Evolutionary conservation across 2,329 filamentous ascomycete genomes (phyloP).

Genomic region (Alternaria sp.): DNA sequence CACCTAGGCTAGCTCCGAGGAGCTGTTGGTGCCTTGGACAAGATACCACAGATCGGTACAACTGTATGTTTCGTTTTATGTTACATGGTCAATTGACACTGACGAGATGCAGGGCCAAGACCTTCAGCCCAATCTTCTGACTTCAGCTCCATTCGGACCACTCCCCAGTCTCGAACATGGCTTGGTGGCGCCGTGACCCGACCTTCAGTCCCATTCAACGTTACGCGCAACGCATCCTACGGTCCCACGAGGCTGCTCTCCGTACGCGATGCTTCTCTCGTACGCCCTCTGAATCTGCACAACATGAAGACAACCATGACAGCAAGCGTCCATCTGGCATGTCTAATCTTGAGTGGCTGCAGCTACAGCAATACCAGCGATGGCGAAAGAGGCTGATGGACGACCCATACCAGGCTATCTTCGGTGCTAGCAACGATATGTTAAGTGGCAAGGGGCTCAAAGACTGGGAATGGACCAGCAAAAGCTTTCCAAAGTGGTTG

Average conservation of each 20-base stretch:
- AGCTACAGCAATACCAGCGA: constrained; percentile 36
- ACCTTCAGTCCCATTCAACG: constrained; percentile 35
- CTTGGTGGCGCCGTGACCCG: constrained; percentile 44
- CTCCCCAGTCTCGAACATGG: constrained; percentile 20
- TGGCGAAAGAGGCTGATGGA: constrained; percentile 46
- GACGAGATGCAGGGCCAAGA: background rate
- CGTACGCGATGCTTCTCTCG: constrained; percentile 42
- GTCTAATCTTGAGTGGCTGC: constrained; percentile 43
- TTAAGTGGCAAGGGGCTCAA: constrained; percentile 41
- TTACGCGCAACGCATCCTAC: constrained; percentile 31
- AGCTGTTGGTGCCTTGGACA: constrained; percentile 14
- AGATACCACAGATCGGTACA: constrained; percentile 1
- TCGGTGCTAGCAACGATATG: constrained; percentile 52
- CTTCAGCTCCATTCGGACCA: background rate
- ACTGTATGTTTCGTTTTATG: background rate
- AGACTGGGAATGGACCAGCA: constrained; percentile 43
- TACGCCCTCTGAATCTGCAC: constrained; percentile 24
- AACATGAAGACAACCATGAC: constrained; percentile 33
- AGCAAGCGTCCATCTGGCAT: constrained; percentile 31
- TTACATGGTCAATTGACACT: background rate
- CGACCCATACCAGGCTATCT: constrained; percentile 55
- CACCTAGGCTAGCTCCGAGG: constrained; percentile 12
- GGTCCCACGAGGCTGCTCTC: constrained; percentile 34
- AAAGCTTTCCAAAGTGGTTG: constrained; percentile 45
- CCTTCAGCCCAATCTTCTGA: background rate